Evolutionary conservation across 306 rosid genomes (phyloP), one percentile per base, ranked within the genome.

Genomic region (Macrotyloma uniflorum): DNA sequence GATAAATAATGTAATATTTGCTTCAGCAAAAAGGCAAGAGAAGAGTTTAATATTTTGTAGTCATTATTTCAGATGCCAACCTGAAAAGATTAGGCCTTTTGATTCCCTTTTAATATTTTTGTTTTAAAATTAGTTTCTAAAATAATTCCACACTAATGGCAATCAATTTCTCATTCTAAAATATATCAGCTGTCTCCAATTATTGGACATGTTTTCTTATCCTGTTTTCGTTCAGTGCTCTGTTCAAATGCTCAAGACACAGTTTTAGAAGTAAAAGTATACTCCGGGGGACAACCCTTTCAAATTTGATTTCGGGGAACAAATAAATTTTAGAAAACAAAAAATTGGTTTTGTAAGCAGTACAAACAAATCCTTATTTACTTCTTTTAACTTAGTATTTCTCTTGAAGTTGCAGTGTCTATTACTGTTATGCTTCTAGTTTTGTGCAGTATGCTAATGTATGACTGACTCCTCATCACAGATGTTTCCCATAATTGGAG

Each of bases 401-500:
- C 67, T 15, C 22, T 61, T 30, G 22, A 61, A 61, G 65, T 6
- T 58, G 65, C 38, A 26, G 63, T 28, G 1, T 54, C 33, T 65
- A 14, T 11, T 54, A 18, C 28, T 54, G 2, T 22, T 10, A 5
- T 57, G 32, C 72, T 24, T 49, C 3, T 62, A 55, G 54, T 73
- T 53, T 20, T 61, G 35, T 54, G 24, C 82, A 58, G 49, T 28
- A 35, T 19, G 35, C 20, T 81, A 57, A 85, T 40, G 50, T 35
- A 58, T 66, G 50, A 74, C 57, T 70, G 28, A 26, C 2, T 1
- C 82, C 35, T 72, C 38, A 74, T 12, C 50, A 2, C 90, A 95
- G 99, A 86, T 95, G 83, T 83, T 0, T 59, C 99, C 99, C 26
- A 88, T 95, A 35, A 67, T 85, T 70, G 98, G 99, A 64, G 93